phyloP scores from a whole-genome alignment of 805 yeast species.

The Candida khao-thaluensis region DNA sequence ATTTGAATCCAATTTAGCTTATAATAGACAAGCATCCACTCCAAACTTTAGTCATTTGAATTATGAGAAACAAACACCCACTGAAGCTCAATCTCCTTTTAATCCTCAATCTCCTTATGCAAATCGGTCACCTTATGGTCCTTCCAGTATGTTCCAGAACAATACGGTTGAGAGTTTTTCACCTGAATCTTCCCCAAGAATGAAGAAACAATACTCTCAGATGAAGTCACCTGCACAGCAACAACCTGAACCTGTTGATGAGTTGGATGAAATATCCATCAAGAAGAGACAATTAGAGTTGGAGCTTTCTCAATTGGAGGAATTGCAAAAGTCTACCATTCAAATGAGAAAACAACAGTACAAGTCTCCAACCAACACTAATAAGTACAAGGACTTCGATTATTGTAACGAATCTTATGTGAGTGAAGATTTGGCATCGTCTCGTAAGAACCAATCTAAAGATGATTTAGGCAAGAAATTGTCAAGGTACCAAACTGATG shows the following conservation, averaged over 20 bases:
- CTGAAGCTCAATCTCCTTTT: not conserved
- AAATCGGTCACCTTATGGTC: not conserved
- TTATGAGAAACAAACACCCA: constrained; percentile 7
- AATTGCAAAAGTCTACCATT: constrained; percentile 14
- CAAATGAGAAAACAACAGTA: constrained; percentile 11
- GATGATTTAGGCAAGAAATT: constrained; percentile 38
- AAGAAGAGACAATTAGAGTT: constrained; percentile 40
- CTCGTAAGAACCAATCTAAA: constrained; percentile 31
- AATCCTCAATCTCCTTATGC: constrained; percentile 9
- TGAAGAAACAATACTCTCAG: constrained; percentile 1
- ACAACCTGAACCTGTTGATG: constrained; percentile 14
- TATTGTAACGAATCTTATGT: constrained; percentile 29
- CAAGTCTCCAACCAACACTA: constrained; percentile 11
- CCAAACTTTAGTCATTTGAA: constrained; percentile 14
- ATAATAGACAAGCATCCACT: constrained; percentile 15
- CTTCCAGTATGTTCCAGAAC: constrained; percentile 17
- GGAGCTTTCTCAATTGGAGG: constrained; percentile 32
- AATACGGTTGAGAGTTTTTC: constrained; percentile 28
- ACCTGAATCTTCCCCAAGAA: constrained; percentile 19
- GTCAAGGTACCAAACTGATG: constrained; percentile 22
- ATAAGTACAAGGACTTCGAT: constrained; percentile 10
- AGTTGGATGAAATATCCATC: constrained; percentile 30
- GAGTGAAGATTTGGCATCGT: constrained; percentile 36
- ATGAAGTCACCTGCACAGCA: constrained; percentile 1
- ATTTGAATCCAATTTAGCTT: constrained; percentile 7